Evolutionary conservation across 768 basidiomycete species (phyloP).

Genomic region (Dioszegia crocea): DNA sequence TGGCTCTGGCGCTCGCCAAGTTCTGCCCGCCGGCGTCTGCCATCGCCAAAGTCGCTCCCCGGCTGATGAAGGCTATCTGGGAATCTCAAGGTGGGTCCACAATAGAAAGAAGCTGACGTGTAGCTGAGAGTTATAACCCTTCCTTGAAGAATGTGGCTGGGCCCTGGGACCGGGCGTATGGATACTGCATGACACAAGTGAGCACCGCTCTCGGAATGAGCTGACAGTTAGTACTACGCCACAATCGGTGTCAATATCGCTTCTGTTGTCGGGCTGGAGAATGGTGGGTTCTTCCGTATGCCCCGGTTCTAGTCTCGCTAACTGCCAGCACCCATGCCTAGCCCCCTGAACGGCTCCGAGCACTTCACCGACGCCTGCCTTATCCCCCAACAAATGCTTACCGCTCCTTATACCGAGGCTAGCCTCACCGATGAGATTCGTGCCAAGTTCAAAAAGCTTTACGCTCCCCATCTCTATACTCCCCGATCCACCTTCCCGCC

Average conservation of each 20-base stretch:
- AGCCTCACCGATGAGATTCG: background rate
- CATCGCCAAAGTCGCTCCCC: slow-evolving; percentile 13
- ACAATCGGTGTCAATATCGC: slow-evolving; percentile 9
- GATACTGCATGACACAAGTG: slow-evolving; percentile 17
- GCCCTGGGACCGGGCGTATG: slow-evolving; percentile 25
- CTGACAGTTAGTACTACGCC: slow-evolving; percentile 15
- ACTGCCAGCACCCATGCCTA: slow-evolving; percentile 14
- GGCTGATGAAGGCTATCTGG: slow-evolving; percentile 16
- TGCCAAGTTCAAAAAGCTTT: slow-evolving; percentile 7
- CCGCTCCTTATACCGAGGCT: slow-evolving; percentile 15
- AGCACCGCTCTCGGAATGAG: background rate
- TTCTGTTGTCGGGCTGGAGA: slow-evolving; percentile 4
- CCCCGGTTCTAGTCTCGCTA: background rate
- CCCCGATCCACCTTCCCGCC: slow-evolving; percentile 12
- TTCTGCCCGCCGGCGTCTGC: slow-evolving; percentile 12
- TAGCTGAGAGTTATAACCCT: slow-evolving; percentile 23
- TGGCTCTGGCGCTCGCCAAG: slow-evolving; percentile 18
- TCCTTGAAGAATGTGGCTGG: slow-evolving; percentile 17
- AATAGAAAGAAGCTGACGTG: background rate
- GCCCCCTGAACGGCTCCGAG: slow-evolving; percentile 14
- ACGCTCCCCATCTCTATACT: slow-evolving; percentile 10
- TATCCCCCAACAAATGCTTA: slow-evolving; percentile 21
- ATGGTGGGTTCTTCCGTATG: background rate
- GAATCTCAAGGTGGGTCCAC: slow-evolving; percentile 9
- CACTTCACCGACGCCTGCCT: slow-evolving; percentile 18